Evolutionary conservation across 805 yeast genomes (phyloP).

Genomic region (Sugiyamaella boreocaroliniensis): DNA sequence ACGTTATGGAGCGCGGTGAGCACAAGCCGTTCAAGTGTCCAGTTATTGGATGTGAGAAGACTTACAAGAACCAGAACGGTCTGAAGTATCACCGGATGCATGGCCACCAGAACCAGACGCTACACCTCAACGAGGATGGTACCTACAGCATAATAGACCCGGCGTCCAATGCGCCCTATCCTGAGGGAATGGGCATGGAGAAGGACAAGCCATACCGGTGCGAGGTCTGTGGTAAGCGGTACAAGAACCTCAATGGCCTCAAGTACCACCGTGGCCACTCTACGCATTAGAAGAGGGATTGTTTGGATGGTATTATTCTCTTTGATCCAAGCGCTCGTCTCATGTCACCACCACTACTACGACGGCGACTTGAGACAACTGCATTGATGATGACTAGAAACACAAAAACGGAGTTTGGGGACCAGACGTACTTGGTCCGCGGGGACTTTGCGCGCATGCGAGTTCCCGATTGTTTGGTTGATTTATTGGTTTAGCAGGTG

Average conservation of each 20-base stretch:
- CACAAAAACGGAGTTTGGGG: neutral
- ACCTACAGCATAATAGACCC: conserved; percentile 91
- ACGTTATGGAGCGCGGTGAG: conserved; percentile 86
- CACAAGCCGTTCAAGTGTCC: conserved; percentile 96
- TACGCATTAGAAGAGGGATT: conserved; percentile 54
- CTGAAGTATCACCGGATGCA: conserved; percentile 90
- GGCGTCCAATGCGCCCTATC: conserved; percentile 67
- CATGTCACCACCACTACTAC: too few species aligned
- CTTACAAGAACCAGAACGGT: conserved; percentile 96
- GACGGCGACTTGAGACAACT: neutral
- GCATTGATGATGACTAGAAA: neutral
- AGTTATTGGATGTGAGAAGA: conserved; percentile 95
- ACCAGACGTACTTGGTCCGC: neutral
- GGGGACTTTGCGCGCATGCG: neutral
- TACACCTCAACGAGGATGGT: conserved; percentile 88
- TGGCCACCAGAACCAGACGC: conserved; percentile 93
- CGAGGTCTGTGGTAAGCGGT: conserved; percentile 96
- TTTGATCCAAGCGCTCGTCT: neutral
- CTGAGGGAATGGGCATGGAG: conserved; percentile 91
- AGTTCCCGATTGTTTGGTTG: neutral
- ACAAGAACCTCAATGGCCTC: conserved; percentile 91
- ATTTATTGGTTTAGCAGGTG: neutral
- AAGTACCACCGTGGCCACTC: conserved; percentile 97
- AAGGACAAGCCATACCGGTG: conserved; percentile 98
- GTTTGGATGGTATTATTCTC: neutral